Percentiles rank a stretch among this genome's conserved stretches.
Conservation (phyloP, 148 eudicot genomes). For the Chenopodium album region DNA sequence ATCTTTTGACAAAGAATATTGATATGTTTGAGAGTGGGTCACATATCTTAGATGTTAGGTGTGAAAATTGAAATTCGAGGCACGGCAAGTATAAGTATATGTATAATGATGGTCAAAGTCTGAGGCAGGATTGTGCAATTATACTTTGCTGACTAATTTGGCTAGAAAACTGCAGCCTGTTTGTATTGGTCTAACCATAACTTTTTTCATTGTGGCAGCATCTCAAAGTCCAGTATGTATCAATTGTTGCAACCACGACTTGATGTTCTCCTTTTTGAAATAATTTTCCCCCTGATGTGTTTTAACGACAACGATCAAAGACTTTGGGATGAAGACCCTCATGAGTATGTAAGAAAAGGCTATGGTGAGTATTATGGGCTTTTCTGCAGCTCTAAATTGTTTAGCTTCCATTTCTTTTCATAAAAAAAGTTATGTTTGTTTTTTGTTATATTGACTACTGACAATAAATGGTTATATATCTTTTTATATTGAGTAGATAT, state of each 20-base stretch:
- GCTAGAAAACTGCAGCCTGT: not conserved
- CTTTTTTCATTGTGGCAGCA: constrained; percentile 45
- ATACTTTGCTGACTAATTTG: not conserved
- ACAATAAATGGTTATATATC: not conserved
- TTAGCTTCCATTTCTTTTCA: not conserved
- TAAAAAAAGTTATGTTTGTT: not conserved
- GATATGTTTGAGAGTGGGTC: not conserved
- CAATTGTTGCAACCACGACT: constrained; percentile 80
- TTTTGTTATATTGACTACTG: not conserved
- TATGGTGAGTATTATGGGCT: constrained; percentile 62
- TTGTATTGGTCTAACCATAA: too few species aligned
- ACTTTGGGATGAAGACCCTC: constrained; percentile 99
- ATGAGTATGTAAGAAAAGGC: constrained; percentile 99
- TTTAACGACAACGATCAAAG: constrained; percentile 87
- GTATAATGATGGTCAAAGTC: not conserved
- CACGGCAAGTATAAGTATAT: not conserved
- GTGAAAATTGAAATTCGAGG: not conserved
- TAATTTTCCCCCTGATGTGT: constrained; percentile 95
- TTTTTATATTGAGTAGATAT: constrained; percentile 55
- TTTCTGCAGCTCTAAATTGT: not conserved
- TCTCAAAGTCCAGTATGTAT: constrained; percentile 87
- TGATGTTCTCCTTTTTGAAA: constrained; percentile 88
- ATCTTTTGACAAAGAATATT: not conserved
- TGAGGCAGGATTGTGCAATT: not conserved
- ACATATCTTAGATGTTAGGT: not conserved